Evolutionary conservation across 257 asterid genomes (phyloP).

Genomic region (Plantago elongata): DNA sequence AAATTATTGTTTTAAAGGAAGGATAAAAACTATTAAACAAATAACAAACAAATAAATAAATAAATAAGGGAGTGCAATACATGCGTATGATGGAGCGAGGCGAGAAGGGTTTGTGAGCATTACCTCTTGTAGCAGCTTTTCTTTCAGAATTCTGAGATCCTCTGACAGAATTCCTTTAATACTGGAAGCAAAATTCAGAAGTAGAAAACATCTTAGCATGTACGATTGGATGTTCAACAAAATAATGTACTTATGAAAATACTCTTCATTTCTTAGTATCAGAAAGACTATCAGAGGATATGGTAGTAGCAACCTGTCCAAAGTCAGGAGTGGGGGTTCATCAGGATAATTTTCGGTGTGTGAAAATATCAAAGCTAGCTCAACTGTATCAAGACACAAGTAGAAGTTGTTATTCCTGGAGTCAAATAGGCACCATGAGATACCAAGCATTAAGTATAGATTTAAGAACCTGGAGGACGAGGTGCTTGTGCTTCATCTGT

Average conservation of each 20-base stretch:
- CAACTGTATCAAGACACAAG: slow-evolving; percentile 45
- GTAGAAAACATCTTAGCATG: slow-evolving; percentile 4
- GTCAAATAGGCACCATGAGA: slow-evolving; percentile 10
- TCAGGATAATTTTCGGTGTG: slow-evolving; percentile 93
- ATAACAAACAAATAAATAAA: background rate
- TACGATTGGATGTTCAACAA: slow-evolving; percentile 5
- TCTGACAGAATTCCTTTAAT: slow-evolving; percentile 62
- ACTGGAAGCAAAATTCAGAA: slow-evolving; percentile 39
- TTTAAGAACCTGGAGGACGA: slow-evolving; percentile 53
- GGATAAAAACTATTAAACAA: too few species aligned
- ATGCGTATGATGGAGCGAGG: background rate
- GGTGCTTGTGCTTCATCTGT: slow-evolving; percentile 53
- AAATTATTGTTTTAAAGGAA: too few species aligned
- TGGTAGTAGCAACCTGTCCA: slow-evolving; percentile 46
- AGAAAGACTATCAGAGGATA: background rate
- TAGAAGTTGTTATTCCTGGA: slow-evolving; percentile 18
- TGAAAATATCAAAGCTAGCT: slow-evolving; percentile 69
- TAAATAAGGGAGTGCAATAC: background rate
- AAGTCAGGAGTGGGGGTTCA: slow-evolving; percentile 79
- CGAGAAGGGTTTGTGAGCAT: slow-evolving; percentile 15
- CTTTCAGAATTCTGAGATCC: slow-evolving; percentile 71
- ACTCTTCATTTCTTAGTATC: background rate
- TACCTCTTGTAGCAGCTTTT: slow-evolving; percentile 86
- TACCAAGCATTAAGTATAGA: slow-evolving; percentile 22
- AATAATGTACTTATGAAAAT: background rate